Base-by-base conservation (phyloP, 257 asterid genomes). In the Solanum neorickii region DNA sequence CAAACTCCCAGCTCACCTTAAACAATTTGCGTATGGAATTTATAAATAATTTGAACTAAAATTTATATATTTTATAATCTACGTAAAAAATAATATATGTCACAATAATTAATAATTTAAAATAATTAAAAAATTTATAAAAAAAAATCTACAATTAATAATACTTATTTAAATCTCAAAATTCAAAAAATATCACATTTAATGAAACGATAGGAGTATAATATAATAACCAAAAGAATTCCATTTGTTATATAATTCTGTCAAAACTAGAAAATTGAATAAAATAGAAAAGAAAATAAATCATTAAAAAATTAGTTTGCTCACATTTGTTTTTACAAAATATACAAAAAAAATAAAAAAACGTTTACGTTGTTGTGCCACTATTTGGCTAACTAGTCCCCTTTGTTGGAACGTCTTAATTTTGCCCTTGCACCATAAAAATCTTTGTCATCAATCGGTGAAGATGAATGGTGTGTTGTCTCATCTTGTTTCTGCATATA, bases 31-130 rank as follows among this genome's bases (percentile, higher is more conserved):
- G 1, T 35, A 35, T 35, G 39, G 0, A 35, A 35, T 4, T 35
- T 5, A 5, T 0, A 5, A 35, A 35, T 35, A 5, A 35, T 5
- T 35, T 5, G 0, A 35, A 35, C 0, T 35, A 0, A 35, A 35
- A 35, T 5, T 35, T 35, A 35, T 35, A 35, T 35, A 35, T 35
- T 3, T 1, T 35, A 5, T 35, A 35, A 35, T 5, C 0, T 35
- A 35, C 1, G 0, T 35, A 35, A 35, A 35, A 35, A 35, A 5
- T 35, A 35, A 5, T 35, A 35, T 35, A 35, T 1, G 1, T 35
- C 0, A 35, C 1, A 35, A 35, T 1, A 5, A 37, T 6, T 37
- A 37, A 37, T 5, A 37, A 37, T 37, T 37, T 1, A 37, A 37
- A 35, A 35, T 35, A 0, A 5, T 5, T 0, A 35, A 35, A 35